A percentile compares a stretch with the other conserved stretches of the same genome.
phyloP scores from a whole-genome alignment of 768 basidiomycete species.

The Naganishia kalamii region DNA sequence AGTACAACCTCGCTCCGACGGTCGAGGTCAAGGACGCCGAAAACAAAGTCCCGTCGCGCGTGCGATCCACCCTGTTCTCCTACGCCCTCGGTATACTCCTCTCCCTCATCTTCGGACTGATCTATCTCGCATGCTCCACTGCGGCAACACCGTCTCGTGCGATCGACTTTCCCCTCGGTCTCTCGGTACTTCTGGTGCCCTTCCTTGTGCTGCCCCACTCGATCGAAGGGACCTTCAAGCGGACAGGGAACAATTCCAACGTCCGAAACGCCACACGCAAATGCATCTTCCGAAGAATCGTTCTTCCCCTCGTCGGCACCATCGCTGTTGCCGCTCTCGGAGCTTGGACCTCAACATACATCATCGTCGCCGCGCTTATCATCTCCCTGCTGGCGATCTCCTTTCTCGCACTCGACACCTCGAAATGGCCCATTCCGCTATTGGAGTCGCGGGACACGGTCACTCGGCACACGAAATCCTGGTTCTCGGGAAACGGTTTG shows the following conservation, averaged over 20 bases:
- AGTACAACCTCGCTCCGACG: no score
- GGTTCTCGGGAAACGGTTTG: not conserved
- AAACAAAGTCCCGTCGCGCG: not conserved
- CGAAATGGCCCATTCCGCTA: not conserved
- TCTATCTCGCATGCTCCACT: not conserved
- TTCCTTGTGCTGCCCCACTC: not conserved
- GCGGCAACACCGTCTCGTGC: not conserved
- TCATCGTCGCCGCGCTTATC: not conserved
- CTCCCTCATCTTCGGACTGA: constrained; percentile 2
- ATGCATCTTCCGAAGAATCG: not conserved
- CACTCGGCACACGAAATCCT: not conserved
- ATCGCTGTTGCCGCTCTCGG: not conserved
- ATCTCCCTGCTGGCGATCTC: not conserved
- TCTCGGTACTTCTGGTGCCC: constrained; percentile 11
- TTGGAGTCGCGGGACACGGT: not conserved
- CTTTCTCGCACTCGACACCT: not conserved
- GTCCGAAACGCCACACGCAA: not conserved
- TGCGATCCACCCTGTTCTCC: not conserved
- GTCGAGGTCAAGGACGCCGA: not conserved
- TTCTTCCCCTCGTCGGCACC: not conserved
- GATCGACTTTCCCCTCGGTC: constrained; percentile 4
- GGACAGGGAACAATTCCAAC: not conserved
- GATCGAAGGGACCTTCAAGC: not conserved
- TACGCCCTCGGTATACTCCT: constrained; percentile 2
- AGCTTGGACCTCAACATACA: constrained; percentile 8